These are phyloP conservation scores for Aspergillus sclerotiicarbonarius DNA, from an alignment of 495 filamentous ascomycete genomes.

Conservation along the genomic window DNA sequence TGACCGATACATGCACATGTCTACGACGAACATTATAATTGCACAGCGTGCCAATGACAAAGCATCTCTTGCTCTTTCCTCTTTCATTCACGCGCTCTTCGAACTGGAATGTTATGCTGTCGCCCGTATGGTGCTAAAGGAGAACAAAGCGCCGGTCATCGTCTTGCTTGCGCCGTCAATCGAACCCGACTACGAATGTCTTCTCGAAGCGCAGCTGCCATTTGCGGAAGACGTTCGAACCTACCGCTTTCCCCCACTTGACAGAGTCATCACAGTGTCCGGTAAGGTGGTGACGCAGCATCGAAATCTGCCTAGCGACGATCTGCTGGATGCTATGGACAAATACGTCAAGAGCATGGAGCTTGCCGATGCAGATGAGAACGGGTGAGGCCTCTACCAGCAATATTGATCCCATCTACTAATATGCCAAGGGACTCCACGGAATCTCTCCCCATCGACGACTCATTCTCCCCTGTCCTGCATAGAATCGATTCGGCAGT, in stretches of 20 bases:
- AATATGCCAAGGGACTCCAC: conserved; percentile 50
- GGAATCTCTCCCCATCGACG: conserved; percentile 77
- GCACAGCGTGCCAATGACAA: conserved; percentile 70
- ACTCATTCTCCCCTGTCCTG: conserved; percentile 86
- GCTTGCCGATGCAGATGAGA: conserved; percentile 64
- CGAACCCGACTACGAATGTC: conserved; percentile 78
- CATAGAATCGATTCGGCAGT: conserved; percentile 87
- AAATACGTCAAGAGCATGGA: conserved; percentile 95
- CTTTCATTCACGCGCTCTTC: conserved; percentile 82
- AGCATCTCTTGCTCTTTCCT: conserved; percentile 79
- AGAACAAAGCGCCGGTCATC: conserved; percentile 70
- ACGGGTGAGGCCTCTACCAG: conserved; percentile 55
- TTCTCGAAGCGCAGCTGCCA: conserved; percentile 90
- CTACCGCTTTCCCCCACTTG: conserved; percentile 88
- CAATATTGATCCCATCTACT: background rate
- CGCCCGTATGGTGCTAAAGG: conserved; percentile 80
- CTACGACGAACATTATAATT: conserved; percentile 69
- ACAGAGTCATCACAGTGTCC: conserved; percentile 82
- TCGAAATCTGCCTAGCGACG: conserved; percentile 76
- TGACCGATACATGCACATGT: conserved; percentile 81
- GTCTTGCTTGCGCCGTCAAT: conserved; percentile 81
- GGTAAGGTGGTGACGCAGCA: conserved; percentile 83
- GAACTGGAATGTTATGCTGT: conserved; percentile 86
- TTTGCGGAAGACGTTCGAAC: conserved; percentile 88
- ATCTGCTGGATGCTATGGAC: conserved; percentile 75